phyloP scores from a whole-genome alignment of 495 filamentous ascomycete genomes.

The Aspergillus olivimuriae region DNA sequence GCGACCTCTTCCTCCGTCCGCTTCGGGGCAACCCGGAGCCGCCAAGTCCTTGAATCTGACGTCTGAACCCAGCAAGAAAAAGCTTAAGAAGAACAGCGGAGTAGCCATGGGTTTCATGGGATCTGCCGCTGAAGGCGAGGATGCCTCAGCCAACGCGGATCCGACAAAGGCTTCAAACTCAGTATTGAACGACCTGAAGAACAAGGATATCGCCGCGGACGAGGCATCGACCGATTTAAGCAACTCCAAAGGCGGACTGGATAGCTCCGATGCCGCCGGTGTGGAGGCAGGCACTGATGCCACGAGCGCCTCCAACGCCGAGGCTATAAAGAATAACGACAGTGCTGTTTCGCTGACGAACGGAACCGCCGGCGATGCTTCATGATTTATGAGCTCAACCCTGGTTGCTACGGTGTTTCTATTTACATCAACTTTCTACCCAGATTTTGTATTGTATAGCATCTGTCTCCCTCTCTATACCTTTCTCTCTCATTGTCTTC shows the following conservation, averaged over 20 bases:
- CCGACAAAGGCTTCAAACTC: slow-evolving; percentile 17
- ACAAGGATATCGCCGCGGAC: slow-evolving; percentile 12
- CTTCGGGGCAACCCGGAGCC: slow-evolving; percentile 8
- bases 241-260: slow-evolving; percentile 6
- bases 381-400: slow-evolving; percentile 17
- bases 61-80: slow-evolving; percentile 43
- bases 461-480: slow-evolving; percentile 4
- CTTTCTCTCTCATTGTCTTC: slow-evolving; percentile 7
- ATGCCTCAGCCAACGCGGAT: slow-evolving; percentile 13
- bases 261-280: slow-evolving; percentile 5
- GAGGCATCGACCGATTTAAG: neutral
- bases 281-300: slow-evolving; percentile 3
- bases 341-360: slow-evolving; percentile 24
- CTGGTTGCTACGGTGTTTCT: too few species aligned
- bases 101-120: slow-evolving; percentile 23
- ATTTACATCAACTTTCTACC: neutral
- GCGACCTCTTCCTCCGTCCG: slow-evolving; percentile 49
- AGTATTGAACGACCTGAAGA: slow-evolving; percentile 9
- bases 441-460: too few species aligned
- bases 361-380: slow-evolving; percentile 24
- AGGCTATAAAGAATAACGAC: slow-evolving; percentile 9
- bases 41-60: slow-evolving; percentile 14
- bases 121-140: slow-evolving; percentile 30
- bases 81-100: slow-evolving; percentile 42
- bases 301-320: neutral